Conservation (phyloP, 2,329 filamentous ascomycete species). For the Sclerotiophoma versabilis region DNA sequence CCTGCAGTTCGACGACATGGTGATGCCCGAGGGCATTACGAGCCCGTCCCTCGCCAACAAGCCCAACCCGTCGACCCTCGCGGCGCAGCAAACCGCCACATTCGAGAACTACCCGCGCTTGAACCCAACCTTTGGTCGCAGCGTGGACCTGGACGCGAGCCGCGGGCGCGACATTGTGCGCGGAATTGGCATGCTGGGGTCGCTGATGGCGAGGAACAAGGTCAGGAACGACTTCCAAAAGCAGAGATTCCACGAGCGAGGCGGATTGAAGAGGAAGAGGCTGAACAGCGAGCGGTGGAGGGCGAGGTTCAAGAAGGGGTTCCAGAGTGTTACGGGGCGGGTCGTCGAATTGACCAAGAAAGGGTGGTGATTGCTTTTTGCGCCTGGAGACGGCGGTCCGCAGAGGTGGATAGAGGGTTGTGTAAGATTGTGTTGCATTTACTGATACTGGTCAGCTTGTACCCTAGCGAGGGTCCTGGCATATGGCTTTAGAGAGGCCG, state of each 20-base stretch:
- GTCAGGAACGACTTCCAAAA: conserved; percentile 62
- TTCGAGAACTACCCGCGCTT: conserved; percentile 43
- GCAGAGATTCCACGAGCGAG: conserved; percentile 78
- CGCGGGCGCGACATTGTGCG: conserved; percentile 56
- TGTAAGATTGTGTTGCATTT: conserved; percentile 4
- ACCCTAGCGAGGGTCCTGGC: neutral
- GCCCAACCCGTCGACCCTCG: conserved; percentile 18
- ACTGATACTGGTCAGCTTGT: neutral
- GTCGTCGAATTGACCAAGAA: conserved; percentile 76
- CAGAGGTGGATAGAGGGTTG: too few species aligned
- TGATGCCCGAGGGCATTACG: conserved; percentile 19
- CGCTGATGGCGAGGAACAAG: conserved; percentile 60
- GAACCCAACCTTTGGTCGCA: conserved; percentile 51
- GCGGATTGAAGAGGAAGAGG: conserved; percentile 79
- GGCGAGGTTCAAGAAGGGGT: conserved; percentile 71
- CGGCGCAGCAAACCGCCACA: conserved; percentile 27
- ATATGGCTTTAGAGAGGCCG: too few species aligned
- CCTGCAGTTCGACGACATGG: conserved; percentile 33
- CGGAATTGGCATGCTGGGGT: conserved; percentile 55
- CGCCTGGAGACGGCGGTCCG: too few species aligned
- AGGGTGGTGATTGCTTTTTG: conserved; percentile 68
- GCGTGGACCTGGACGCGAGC: conserved; percentile 44
- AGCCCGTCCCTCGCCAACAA: conserved; percentile 28
- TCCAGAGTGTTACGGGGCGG: conserved; percentile 68
- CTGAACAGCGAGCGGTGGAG: conserved; percentile 73